Evolutionary conservation across 2,329 filamentous ascomycete species (phyloP), one percentile per base, ranked within the genome.

Genomic region (Phialophora verrucosa): DNA sequence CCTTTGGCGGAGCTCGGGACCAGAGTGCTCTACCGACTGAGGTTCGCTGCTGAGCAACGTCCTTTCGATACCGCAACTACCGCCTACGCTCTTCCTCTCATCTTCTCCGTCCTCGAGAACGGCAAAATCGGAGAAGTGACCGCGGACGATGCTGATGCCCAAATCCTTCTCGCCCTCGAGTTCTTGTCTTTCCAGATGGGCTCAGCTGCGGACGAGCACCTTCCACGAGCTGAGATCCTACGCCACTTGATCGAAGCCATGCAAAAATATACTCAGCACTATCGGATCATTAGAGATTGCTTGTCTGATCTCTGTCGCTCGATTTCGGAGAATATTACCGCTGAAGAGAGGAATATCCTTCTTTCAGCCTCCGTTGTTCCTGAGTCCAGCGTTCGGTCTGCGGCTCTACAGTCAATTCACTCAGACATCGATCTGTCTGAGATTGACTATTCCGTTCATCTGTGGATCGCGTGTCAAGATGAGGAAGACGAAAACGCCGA

Each of bases 391-490:
- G 93, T 98, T 42, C 87, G 95, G 66, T 92, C 90, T 14, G 90
- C 93, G 4, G 90, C 94, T 7, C 81, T 99, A 49, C 94, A 97
- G 78, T 91, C 91, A 6, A 94, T 98, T 73, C 93, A 93, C 75
- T 88, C 92, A 23, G 93, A 98, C 70, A 88, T 99, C 54, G 94
- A 98, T 76, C 86, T 99, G 82, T 93, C 90, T 64, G 93, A 97
- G 60, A 83, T 93, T 38, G 86, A 89, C 32, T 95, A 93, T 74
- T 95, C 91, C 2, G 90, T 95, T 68, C 91, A 98, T 76, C 90
- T 99, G 25, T 99, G 93, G 93, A 84, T 99, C 50, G 91, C 91
- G 51, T 94, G 89, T 74, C 93, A 99, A 74, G 95, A 99, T 71
- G 92, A 96, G 72, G 87, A 92, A 23, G 87, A 90, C 51, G 93